A percentile compares a stretch with the other conserved stretches of the same genome.
Evolutionary conservation across 73 alveolate genomes (phyloP).

Genomic region (Tetrahymena thermophila): DNA sequence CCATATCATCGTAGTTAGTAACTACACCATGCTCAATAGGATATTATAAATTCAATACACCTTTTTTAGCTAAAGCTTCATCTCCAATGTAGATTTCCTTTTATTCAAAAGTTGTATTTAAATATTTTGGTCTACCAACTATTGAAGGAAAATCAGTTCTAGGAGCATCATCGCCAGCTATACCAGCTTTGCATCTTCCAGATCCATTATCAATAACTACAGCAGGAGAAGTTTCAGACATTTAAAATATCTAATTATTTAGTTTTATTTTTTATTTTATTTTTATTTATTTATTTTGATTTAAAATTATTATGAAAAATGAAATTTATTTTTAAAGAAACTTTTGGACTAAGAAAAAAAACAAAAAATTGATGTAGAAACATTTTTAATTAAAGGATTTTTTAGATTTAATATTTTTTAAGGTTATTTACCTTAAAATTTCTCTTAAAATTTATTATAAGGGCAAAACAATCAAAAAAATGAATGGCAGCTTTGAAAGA

Average conservation of each 20-base stretch:
- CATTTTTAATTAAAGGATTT: too few species aligned
- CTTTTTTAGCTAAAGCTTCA: conserved; percentile 54
- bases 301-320: too few species aligned
- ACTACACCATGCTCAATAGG: conserved; percentile 69
- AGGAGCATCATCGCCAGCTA: conserved; percentile 93
- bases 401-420: too few species aligned
- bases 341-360: too few species aligned
- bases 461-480: too few species aligned
- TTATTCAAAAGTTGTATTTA: background rate
- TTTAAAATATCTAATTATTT: background rate
- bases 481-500: too few species aligned
- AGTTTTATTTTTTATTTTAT: background rate
- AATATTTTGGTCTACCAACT: conserved; percentile 69
- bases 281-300: too few species aligned
- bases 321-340: too few species aligned
- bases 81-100: conserved; percentile 50
- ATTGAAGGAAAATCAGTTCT: conserved; percentile 77
- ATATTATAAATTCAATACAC: conserved; percentile 44
- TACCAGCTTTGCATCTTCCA: conserved; percentile 92
- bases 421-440: too few species aligned
- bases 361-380: too few species aligned
- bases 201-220: conserved; percentile 95
- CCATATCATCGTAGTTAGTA: conserved; percentile 76
- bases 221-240: conserved; percentile 6
- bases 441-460: too few species aligned